Conservation (phyloP, 176 grass and related monocot genomes). For the Zoysia japonica region DNA sequence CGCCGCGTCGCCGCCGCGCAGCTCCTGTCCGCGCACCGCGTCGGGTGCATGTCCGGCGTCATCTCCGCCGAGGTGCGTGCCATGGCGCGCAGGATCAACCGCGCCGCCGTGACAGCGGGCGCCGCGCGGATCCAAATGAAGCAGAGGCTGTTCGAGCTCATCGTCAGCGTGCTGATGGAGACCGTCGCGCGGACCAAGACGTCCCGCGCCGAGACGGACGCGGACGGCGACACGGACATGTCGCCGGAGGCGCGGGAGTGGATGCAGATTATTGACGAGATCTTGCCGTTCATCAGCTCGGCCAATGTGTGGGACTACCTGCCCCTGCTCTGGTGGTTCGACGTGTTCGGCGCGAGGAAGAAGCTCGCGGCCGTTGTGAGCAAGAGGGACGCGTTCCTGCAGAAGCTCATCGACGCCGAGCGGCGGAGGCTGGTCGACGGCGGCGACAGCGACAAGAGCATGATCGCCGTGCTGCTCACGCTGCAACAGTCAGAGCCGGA, state of each 20-base stretch:
- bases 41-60: conserved; percentile 8
- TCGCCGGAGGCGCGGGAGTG: conserved; percentile 37
- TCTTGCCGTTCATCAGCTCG: not conserved
- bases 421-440: conserved; percentile 9
- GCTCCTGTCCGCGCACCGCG: conserved; percentile 47
- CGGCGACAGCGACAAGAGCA: conserved; percentile 13
- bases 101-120: not conserved
- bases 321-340: conserved; percentile 48
- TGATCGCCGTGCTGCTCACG: conserved; percentile 49
- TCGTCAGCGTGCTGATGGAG: conserved; percentile 44
- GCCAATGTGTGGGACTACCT: conserved; percentile 54
- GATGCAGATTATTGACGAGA: conserved; percentile 34
- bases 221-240: conserved; percentile 25
- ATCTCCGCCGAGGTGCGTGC: conserved; percentile 28
- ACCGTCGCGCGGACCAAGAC: conserved; percentile 47
- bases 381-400: conserved; percentile 44
- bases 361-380: conserved; percentile 26
- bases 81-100: conserved; percentile 33
- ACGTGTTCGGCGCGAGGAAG: conserved; percentile 39
- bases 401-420: conserved; percentile 46
- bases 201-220: not conserved
- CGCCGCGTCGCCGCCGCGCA: conserved; percentile 53
- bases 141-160: conserved; percentile 48
- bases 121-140: conserved; percentile 46
- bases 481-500: conserved; percentile 48